A percentile compares a stretch with the other conserved stretches of the same genome.
Conservation (phyloP, 208 protist species). For the Trypanosoma boissoni region DNA sequence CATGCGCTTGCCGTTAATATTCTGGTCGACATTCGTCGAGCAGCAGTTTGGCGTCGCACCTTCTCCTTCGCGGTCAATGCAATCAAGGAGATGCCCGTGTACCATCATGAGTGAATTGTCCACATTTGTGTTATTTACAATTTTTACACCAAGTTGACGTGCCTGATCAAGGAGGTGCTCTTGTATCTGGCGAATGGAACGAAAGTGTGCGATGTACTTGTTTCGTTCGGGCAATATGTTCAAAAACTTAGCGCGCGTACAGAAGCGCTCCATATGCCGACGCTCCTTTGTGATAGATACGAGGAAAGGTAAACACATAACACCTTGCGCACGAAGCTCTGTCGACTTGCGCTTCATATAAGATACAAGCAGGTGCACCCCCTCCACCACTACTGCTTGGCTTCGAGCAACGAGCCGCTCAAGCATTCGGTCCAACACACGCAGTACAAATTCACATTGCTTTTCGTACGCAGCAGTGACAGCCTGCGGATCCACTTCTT, state of each 20-base stretch:
- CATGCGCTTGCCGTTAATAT: slow-evolving; percentile 22
- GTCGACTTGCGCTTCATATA: slow-evolving; percentile 35
- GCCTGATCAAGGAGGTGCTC: slow-evolving; percentile 51
- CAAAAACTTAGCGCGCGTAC: slow-evolving; percentile 89
- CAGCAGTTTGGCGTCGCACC: background rate
- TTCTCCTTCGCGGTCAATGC: slow-evolving; percentile 28
- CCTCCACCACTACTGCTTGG: slow-evolving; percentile 55
- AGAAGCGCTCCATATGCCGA: slow-evolving; percentile 88
- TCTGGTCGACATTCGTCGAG: slow-evolving; percentile 1
- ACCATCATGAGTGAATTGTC: slow-evolving; percentile 80
- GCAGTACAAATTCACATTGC: slow-evolving; percentile 29
- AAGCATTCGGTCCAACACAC: slow-evolving; percentile 26
- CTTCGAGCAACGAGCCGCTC: slow-evolving; percentile 28
- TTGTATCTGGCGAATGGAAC: slow-evolving; percentile 87
- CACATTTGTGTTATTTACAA: slow-evolving; percentile 90
- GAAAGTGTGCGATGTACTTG: slow-evolving; percentile 89
- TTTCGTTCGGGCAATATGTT: slow-evolving; percentile 73
- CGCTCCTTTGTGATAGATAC: slow-evolving; percentile 83
- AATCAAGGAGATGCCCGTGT: slow-evolving; percentile 67
- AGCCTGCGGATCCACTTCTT: slow-evolving; percentile 10
- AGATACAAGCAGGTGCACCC: slow-evolving; percentile 47
- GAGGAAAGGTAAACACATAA: slow-evolving; percentile 46
- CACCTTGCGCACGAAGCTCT: slow-evolving; percentile 31
- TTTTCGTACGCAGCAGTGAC: slow-evolving; percentile 31
- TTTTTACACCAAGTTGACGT: slow-evolving; percentile 38